phyloP scores from a whole-genome alignment of 768 basidiomycete species.

The Udeniomyces megalosporus region DNA sequence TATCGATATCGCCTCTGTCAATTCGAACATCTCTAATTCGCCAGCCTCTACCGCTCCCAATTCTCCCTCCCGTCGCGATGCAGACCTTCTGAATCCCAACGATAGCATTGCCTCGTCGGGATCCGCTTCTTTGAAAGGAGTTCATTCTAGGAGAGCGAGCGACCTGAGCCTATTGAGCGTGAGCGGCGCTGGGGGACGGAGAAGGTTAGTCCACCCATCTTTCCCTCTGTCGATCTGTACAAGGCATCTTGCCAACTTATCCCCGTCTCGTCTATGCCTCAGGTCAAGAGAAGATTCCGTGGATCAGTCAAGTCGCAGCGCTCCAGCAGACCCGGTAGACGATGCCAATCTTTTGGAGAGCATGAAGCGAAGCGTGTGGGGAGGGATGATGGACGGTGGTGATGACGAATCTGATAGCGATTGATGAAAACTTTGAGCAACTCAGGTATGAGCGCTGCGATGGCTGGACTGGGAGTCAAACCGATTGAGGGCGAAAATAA shows the following conservation, averaged over 20 bases:
- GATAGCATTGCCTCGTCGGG: neutral
- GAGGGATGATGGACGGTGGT: neutral
- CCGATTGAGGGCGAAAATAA: too few species aligned
- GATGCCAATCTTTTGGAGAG: neutral
- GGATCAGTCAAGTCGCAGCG: neutral
- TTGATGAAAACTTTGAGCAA: too few species aligned
- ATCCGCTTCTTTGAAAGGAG: neutral
- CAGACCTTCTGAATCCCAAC: neutral
- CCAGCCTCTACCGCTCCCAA: neutral
- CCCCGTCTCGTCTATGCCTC: too few species aligned
- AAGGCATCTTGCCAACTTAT: neutral
- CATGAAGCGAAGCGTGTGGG: slow-evolving; percentile 4
- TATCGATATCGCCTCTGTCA: neutral
- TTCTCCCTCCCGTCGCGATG: neutral
- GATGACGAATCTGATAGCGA: too few species aligned
- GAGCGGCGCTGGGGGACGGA: neutral
- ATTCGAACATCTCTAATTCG: neutral
- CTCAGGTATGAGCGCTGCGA: too few species aligned
- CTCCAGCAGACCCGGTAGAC: neutral
- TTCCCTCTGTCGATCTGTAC: neutral
- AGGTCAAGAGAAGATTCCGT: too few species aligned
- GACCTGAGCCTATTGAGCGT: neutral
- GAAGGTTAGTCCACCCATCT: neutral
- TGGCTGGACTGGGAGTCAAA: too few species aligned
- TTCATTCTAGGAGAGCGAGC: neutral